Percentiles rank a stretch among this genome's conserved stretches.
These are phyloP conservation scores for Teunomyces aglyptinius DNA, from an alignment of 805 yeast species.

Conservation along the genomic window DNA sequence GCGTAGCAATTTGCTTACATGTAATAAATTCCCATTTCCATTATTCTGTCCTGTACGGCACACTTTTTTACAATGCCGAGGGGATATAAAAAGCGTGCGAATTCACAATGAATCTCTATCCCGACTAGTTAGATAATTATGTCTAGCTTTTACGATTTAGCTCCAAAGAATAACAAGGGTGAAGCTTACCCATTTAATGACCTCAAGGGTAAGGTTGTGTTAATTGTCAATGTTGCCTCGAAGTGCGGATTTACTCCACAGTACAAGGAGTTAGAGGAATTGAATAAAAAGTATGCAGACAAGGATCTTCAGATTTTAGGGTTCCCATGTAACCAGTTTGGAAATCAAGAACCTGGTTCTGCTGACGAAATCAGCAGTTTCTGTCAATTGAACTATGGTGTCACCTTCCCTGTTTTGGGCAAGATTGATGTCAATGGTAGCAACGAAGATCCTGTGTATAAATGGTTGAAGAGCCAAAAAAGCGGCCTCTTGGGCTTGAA, in stretches of 20 bases:
- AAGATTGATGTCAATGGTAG: slow-evolving; percentile 90
- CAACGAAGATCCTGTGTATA: slow-evolving; percentile 75
- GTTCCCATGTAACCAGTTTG: slow-evolving; percentile 47
- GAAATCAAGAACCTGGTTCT: slow-evolving; percentile 41
- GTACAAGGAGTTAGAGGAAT: slow-evolving; percentile 37
- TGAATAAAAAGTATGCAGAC: slow-evolving; percentile 39
- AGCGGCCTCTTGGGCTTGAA: slow-evolving; percentile 45
- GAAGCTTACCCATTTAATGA: slow-evolving; percentile 57
- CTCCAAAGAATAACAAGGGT: slow-evolving; percentile 61
- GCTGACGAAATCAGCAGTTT: slow-evolving; percentile 64
- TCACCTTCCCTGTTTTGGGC: slow-evolving; percentile 81
- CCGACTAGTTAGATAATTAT: slow-evolving; percentile 19
- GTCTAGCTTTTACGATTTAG: slow-evolving; percentile 65
- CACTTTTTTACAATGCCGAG: neutral
- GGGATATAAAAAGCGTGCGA: neutral
- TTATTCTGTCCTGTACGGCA: neutral
- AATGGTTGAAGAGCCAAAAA: slow-evolving; percentile 64
- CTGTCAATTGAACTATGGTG: slow-evolving; percentile 83
- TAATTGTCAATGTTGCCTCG: slow-evolving; percentile 86
- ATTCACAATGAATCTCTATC: neutral
- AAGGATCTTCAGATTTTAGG: slow-evolving; percentile 39
- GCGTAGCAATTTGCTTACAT: too few species aligned
- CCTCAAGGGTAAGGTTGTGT: slow-evolving; percentile 75
- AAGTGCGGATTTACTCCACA: slow-evolving; percentile 78
- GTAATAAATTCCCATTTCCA: too few species aligned